A percentile compares a stretch with the other conserved stretches of the same genome.
phyloP scores from a whole-genome alignment of 129 eudicot genomes.

The Tagetes patula region DNA sequence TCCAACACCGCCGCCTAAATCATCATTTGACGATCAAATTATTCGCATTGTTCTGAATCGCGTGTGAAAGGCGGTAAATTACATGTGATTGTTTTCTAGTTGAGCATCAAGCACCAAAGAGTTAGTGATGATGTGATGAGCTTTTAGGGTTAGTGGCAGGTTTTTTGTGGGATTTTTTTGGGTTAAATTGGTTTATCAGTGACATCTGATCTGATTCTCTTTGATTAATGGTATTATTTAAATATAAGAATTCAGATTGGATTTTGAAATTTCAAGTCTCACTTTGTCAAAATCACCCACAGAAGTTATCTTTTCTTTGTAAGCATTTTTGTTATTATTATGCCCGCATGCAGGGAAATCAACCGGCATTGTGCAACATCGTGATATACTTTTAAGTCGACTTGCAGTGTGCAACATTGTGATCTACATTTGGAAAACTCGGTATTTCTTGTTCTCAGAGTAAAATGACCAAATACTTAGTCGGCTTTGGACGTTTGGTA shows the following conservation, averaged over 20 bases:
- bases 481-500: too few species aligned
- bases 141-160: constrained; percentile 18
- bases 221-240: background rate
- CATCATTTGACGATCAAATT: background rate
- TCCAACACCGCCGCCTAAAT: constrained; percentile 34
- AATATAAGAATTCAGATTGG: background rate
- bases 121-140: constrained; percentile 15
- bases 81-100: constrained; percentile 21
- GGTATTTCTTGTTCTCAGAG: too few species aligned
- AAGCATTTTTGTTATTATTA: too few species aligned
- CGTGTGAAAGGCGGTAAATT: background rate
- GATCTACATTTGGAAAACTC: too few species aligned
- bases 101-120: constrained; percentile 15
- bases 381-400: too few species aligned
- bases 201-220: constrained; percentile 11
- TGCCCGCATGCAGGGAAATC: too few species aligned
- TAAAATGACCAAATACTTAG: too few species aligned
- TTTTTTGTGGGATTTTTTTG: constrained; percentile 12
- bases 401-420: too few species aligned
- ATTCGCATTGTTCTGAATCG: constrained; percentile 13
- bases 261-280: background rate
- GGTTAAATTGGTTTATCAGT: constrained; percentile 3
- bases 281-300: background rate
- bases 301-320: too few species aligned
- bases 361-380: too few species aligned